phyloP scores from a whole-genome alignment of 164 flowering plant genomes.

The Amborella trichopoda region DNA sequence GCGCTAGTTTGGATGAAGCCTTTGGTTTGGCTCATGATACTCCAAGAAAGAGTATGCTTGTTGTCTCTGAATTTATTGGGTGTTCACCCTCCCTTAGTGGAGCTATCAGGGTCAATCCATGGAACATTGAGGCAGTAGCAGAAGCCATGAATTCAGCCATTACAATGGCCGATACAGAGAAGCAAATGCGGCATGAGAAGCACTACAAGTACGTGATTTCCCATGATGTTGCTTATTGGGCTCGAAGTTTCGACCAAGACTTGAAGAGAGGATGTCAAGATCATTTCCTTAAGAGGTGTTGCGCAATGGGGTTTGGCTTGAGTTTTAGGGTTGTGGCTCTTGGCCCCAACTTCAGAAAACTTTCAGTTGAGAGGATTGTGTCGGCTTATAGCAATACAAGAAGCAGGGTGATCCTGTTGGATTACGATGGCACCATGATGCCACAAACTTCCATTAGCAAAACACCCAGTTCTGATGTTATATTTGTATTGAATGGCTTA shows the following conservation, averaged over 20 bases:
- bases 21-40: background rate
- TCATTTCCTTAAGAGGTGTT: conserved; percentile 42
- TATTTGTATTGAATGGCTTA: conserved; percentile 30
- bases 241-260: conserved; percentile 42
- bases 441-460: conserved; percentile 24
- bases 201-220: conserved; percentile 23
- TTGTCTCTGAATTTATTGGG: conserved; percentile 11
- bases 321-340: conserved; percentile 45
- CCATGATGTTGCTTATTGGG: conserved; percentile 59
- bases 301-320: conserved; percentile 60
- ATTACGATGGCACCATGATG: conserved; percentile 49
- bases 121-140: conserved; percentile 7
- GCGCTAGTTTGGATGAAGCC: background rate
- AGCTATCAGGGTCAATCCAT: conserved; percentile 6
- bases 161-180: conserved; percentile 1
- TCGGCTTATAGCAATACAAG: conserved; percentile 46
- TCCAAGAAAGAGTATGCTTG: conserved; percentile 15
- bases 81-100: conserved; percentile 3
- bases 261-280: conserved; percentile 44
- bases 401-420: conserved; percentile 43
- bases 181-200: conserved; percentile 7
- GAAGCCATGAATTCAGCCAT: conserved; percentile 3
- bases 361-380: conserved; percentile 43
- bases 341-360: conserved; percentile 46
- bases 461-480: conserved; percentile 25